Base-by-base conservation (phyloP, 2,329 filamentous ascomycete genomes). In the Beauveria sp. region DNA sequence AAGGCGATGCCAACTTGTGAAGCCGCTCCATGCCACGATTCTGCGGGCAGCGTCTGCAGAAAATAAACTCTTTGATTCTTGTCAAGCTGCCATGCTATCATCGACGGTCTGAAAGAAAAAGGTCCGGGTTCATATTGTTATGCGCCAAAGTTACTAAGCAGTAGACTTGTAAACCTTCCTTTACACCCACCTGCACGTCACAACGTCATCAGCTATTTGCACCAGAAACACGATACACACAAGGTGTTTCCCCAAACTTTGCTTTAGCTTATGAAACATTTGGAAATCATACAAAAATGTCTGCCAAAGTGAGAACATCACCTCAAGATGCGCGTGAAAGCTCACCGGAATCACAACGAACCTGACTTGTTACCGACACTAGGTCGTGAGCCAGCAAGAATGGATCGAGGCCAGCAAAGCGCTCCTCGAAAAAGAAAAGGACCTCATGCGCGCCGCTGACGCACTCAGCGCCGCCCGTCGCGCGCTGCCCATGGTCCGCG, bases 401-500 rank as follows among this genome's bases (percentile, higher is more conserved):
- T 76, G 73, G 73, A 65, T 73, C 38, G 55, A 63, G 16, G 70
- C 72, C 40, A 70, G 71, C 50, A 74, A 71, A 49, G 67, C 66
- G 3, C 67, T 75, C 22, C 68, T 76, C 6, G 62, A 65, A 18
- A 73, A 74, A 56, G 72, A 76, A 61, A 75, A 75, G 58, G 68
- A 70, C 20, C 67, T 70, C 28, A 71, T 69, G 3, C 67, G 64
- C 43, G 70, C 69, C 46, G 62, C 62, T 52, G 70, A 73, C 22
- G 66, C 63, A 20, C 67, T 77, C 55, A 66, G 68, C 5, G 64
- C 67, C 0, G 58, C 71, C 38, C 72, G 72, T 22, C 72, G 70
- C 12, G 63, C 72, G 6, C 73, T 80, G 4, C 75, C 75, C 26
- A 73, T 78, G 68, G 74, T 77, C 54, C 72, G 72, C 38, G 63